Base-by-base conservation (phyloP, 225 moss, liverwort and hornwort species). In the Thuidium tamariscinum region DNA sequence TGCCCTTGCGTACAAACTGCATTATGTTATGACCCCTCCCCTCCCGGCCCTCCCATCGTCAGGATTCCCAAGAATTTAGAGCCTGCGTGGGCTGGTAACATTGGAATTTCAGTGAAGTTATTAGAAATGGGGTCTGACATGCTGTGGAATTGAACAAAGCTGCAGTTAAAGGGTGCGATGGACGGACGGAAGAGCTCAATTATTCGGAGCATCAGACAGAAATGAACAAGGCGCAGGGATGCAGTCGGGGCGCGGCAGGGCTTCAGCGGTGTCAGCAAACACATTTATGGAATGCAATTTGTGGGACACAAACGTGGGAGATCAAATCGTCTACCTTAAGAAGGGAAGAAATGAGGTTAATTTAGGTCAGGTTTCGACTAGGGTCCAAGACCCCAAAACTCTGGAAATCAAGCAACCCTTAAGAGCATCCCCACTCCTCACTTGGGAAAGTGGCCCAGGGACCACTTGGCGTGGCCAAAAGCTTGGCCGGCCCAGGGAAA, bases 131-230 rank as follows among this genome's bases (percentile, higher is more conserved):
- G 23, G 46, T 76, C 87, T 90, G 90, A 87, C 90, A 87, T 62
- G 57, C 89, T 79, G 66, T 41, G 80, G 83, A 87, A 74, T 59
- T 67, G 81, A 76, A 61, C 86, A 89, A 91, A 91, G 86, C 84
- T 91, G 89, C 91, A 83, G 69, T 81, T 65, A 52, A 51, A 87
- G 63, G 41, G 81, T 60, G 57, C 49, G 59, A 56, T 86, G 49
- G 71, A 20, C 21, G 23, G 57, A 23, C 23, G 25, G 23, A 57
- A 57, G 57, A 64, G 70, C 41, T 71, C 91, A 77, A 91, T 91
- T 89, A 89, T 91, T 81, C 71, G 7, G 14, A 23, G 49, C 2
- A 71, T 21, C 61, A 49, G 77, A 54, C 62, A 48, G 84, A 86
- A 77, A 64, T 70, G 87, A 51, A 69, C 11, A 68, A 70, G 55